A percentile compares a stretch with the other conserved stretches of the same genome.
Conservation (phyloP, 2,329 filamentous ascomycete genomes). For the Metarhizium anisopliae region DNA sequence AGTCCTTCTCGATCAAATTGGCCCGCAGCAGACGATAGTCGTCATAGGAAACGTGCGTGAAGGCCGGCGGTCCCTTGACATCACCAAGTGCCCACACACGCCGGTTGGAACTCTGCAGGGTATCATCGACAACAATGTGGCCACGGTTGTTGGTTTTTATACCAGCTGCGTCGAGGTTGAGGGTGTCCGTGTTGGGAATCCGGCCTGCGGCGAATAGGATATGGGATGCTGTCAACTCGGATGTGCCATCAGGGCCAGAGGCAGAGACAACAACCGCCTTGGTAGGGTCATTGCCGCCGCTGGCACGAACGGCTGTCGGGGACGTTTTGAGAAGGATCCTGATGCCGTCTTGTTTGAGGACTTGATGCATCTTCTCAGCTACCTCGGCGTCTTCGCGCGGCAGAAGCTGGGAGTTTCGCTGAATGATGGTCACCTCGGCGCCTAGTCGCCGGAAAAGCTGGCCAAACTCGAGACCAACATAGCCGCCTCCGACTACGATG, state of each 20-base stretch:
- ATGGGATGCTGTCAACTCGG: conserved; percentile 30
- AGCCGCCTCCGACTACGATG: conserved; percentile 43
- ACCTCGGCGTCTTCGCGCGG: conserved; percentile 39
- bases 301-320: conserved; percentile 17
- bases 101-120: conserved; percentile 32
- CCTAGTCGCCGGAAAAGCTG: conserved; percentile 43
- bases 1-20: conserved; percentile 26
- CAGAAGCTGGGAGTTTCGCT: conserved; percentile 32
- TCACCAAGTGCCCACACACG: conserved; percentile 42
- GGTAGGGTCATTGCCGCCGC: conserved; percentile 2
- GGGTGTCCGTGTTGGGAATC: conserved; percentile 36
- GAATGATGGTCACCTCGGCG: conserved; percentile 37
- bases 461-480: conserved; percentile 44
- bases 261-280: conserved; percentile 13
- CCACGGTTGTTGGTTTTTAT: conserved; percentile 30
- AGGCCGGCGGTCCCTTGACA: conserved; percentile 41
- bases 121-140: conserved; percentile 32
- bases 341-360: conserved; percentile 38
- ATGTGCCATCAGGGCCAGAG: background rate
- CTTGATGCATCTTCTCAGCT: conserved; percentile 29
- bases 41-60: conserved; percentile 49
- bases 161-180: conserved; percentile 32
- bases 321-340: conserved; percentile 28
- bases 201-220: conserved; percentile 41
- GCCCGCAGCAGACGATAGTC: conserved; percentile 42